phyloP scores from a whole-genome alignment of 2,329 filamentous ascomycete species.

The Phoma sp. region DNA sequence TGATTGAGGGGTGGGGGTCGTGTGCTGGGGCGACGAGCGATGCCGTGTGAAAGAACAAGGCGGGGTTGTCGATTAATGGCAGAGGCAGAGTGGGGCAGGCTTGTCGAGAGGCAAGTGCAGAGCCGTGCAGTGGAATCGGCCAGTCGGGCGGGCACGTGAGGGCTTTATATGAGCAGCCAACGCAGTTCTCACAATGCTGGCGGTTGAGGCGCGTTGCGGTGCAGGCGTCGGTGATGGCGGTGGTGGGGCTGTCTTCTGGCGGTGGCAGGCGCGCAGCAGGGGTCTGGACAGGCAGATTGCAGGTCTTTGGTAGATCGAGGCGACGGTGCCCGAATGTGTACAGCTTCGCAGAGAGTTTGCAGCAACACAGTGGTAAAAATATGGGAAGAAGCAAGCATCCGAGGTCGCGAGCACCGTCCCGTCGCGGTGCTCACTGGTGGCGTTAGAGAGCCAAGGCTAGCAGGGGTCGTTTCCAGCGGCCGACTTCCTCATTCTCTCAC shows the following conservation, averaged over 20 bases:
- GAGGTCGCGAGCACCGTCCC: slow-evolving; percentile 30
- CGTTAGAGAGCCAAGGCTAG: slow-evolving; percentile 29
- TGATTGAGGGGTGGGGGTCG: slow-evolving; percentile 1
- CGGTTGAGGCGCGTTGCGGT: slow-evolving; percentile 22
- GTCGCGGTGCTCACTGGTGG: slow-evolving; percentile 34
- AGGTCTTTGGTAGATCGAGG: slow-evolving; percentile 3
- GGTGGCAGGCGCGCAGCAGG: slow-evolving; percentile 12
- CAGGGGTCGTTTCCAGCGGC: slow-evolving; percentile 23
- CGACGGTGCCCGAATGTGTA: slow-evolving; percentile 18
- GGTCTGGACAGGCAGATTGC: slow-evolving; percentile 4
- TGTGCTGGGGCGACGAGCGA: slow-evolving; percentile 12
- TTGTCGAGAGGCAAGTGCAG: neutral
- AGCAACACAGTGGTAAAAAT: slow-evolving; percentile 17
- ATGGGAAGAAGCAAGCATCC: slow-evolving; percentile 33
- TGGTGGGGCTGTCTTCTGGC: slow-evolving; percentile 25
- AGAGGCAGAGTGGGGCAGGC: slow-evolving; percentile 4
- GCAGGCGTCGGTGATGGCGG: slow-evolving; percentile 18
- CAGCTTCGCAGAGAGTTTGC: slow-evolving; percentile 20
- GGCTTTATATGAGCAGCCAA: neutral
- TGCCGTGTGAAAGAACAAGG: slow-evolving; percentile 9
- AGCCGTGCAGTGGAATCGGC: neutral
- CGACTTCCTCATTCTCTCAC: slow-evolving; percentile 27
- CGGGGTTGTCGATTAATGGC: slow-evolving; percentile 9
- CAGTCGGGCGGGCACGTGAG: slow-evolving; percentile 3
- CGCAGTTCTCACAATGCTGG: slow-evolving; percentile 8